Base-by-base conservation (phyloP, 768 basidiomycete species). In the Tulasnella sp. region DNA sequence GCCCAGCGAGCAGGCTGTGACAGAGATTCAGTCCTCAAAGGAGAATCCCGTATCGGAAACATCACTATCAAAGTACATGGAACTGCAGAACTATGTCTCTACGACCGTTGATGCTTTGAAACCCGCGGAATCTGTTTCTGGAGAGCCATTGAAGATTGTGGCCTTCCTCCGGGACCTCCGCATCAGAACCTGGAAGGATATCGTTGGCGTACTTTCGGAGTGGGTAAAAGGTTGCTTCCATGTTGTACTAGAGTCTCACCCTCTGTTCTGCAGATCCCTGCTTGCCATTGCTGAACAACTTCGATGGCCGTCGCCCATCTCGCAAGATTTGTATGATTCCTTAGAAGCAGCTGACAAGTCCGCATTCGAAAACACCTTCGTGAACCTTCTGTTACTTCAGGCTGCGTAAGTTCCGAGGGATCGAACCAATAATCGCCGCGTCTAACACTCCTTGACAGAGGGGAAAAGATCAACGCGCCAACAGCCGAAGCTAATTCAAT, bases 261-360 rank as follows among this genome's bases (percentile, higher is more conserved):
- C n/a, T 12, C 71, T 71, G 54, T 79, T 37, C 9, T 73, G 4
- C 78, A 97, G 96, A 25, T 82, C 85, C 5, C 84, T 99, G 31
- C 83, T 90, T 29, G 82, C 84, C 36, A 86, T 88, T 17, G 86
- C 92, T 0, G 95, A 96, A 82, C 86, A 85, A 67, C 82, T 99
- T 34, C 87, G 89, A n/a, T 99, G 97, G 97, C 97, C 97, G 1
- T 85, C 86, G 79, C 85, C 87, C 22, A 87, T 95, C 0, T 40
- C 38, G 25, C 37, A 67, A 34, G 37, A 34, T 36, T 87, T 93
- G 79, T 94, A 93, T 80, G 81, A 84, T 29, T 78, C 86, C 0
- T 85, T 87, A 8, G 80, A 86, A 5, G 79, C 83, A 15, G 86
- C 88, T 34, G 85, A 89, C 70, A 86, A 91, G 72, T 84, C 84